phyloP scores from a whole-genome alignment of 345 rosid species.

The Euphorbia lathyris region DNA sequence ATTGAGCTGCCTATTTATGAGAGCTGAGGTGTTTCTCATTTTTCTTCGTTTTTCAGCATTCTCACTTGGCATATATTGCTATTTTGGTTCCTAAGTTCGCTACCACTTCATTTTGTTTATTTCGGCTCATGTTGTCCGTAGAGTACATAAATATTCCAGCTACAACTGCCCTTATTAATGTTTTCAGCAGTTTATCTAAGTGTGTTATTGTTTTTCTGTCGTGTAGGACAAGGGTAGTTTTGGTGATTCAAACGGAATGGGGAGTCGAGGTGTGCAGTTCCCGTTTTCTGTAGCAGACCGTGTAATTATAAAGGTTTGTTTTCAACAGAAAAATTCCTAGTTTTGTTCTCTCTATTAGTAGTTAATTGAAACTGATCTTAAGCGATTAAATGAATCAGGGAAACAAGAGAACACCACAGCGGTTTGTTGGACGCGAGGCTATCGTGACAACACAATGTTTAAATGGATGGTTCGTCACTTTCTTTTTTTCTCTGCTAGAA shows the following conservation, averaged over 20 bases:
- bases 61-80: background rate
- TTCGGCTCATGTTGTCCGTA: background rate
- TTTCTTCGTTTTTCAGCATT: background rate
- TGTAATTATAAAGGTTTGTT: slow-evolving; percentile 76
- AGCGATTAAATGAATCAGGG: slow-evolving; percentile 49
- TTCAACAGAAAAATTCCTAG: background rate
- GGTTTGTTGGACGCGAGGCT: slow-evolving; percentile 93
- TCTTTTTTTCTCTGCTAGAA: background rate
- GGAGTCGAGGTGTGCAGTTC: slow-evolving; percentile 78
- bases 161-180: background rate
- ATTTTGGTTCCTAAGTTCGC: background rate
- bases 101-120: background rate
- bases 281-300: slow-evolving; percentile 86
- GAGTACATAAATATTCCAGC: background rate
- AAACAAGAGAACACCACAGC: slow-evolving; percentile 88
- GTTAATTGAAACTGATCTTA: slow-evolving; percentile 15
- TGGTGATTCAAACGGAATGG: slow-evolving; percentile 43
- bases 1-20: no score
- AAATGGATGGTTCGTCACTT: slow-evolving; percentile 76
- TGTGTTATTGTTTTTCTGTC: background rate
- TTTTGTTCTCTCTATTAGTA: slow-evolving; percentile 10
- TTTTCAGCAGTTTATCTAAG: background rate
- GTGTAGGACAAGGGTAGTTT: slow-evolving; percentile 67
- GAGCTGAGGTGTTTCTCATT: no score
- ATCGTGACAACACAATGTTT: slow-evolving; percentile 90